Evolutionary conservation across 1,139 yeast genomes (phyloP).

Genomic region (Yamadazyma sp.): DNA sequence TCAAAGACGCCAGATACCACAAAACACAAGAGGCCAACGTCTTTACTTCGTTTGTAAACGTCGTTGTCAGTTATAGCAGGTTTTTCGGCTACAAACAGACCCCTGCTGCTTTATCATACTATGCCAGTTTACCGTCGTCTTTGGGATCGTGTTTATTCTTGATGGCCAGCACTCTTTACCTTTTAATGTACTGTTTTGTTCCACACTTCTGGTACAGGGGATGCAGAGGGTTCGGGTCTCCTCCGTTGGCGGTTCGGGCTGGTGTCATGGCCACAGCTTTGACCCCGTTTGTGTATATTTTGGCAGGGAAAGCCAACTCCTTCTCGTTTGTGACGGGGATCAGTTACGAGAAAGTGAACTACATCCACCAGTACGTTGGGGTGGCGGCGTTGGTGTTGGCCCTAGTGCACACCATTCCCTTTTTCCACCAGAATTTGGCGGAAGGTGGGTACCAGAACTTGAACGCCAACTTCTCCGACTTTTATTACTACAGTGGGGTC

Average conservation of each 20-base stretch:
- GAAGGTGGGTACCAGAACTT: slow-evolving; percentile 52
- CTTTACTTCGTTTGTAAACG: slow-evolving; percentile 24
- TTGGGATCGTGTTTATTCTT: slow-evolving; percentile 48
- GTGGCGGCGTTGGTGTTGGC: slow-evolving; percentile 47
- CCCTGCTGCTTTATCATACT: slow-evolving; percentile 34
- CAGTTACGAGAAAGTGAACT: slow-evolving; percentile 55
- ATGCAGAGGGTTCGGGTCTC: slow-evolving; percentile 60
- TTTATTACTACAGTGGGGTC: slow-evolving; percentile 30
- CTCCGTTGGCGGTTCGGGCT: slow-evolving; percentile 61
- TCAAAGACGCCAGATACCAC: slow-evolving; percentile 33
- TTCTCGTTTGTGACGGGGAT: slow-evolving; percentile 54
- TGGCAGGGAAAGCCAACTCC: slow-evolving; percentile 55
- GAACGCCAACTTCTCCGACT: slow-evolving; percentile 15
- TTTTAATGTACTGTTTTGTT: slow-evolving; percentile 42
- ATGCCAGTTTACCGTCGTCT: slow-evolving; percentile 53
- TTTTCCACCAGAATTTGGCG: slow-evolving; percentile 40
- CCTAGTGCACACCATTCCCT: slow-evolving; percentile 56
- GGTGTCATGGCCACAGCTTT: slow-evolving; percentile 56
- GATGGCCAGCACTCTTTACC: slow-evolving; percentile 40
- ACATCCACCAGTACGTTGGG: slow-evolving; percentile 52
- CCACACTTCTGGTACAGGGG: slow-evolving; percentile 60
- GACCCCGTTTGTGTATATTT: slow-evolving; percentile 50
- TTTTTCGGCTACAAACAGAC: slow-evolving; percentile 50
- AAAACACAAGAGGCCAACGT: slow-evolving; percentile 14
- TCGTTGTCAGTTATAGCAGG: slow-evolving; percentile 42